Conservation (phyloP, 495 filamentous ascomycete species). For the Alectoria sarmentosa region DNA sequence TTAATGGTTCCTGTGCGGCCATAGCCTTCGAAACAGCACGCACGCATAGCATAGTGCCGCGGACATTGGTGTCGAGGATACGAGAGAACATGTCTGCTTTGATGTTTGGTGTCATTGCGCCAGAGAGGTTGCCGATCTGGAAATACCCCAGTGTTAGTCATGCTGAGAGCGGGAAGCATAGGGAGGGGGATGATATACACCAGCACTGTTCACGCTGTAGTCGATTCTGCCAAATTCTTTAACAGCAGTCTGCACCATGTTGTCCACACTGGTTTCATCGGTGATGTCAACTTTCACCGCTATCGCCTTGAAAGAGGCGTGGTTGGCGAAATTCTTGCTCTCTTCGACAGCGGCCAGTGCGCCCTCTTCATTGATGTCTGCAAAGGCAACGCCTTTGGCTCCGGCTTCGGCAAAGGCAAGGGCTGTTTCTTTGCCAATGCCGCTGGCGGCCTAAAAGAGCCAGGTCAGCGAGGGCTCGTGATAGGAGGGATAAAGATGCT, state of each 20-base stretch:
- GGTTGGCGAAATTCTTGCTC: not conserved
- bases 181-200: slow-evolving; percentile 1
- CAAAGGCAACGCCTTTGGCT: not conserved
- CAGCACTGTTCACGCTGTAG: not conserved
- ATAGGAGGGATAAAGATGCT: not conserved
- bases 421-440: not conserved
- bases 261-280: not conserved
- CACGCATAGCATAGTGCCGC: not conserved
- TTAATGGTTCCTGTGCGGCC: not conserved
- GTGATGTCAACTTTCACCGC: not conserved
- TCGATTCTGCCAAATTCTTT: not conserved
- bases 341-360: not conserved
- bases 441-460: not conserved
- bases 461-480: no score
- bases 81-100: not conserved
- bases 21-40: slow-evolving; percentile 1
- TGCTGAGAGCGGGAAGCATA: not conserved
- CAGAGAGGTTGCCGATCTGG: slow-evolving; percentile 4
- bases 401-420: not conserved
- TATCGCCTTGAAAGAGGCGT: not conserved
- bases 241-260: not conserved
- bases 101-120: not conserved
- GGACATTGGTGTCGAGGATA: not conserved
- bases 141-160: not conserved
- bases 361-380: not conserved